Conservation (phyloP, 1,284 basidiomycete species). For the Ganoderma lingzhi region DNA sequence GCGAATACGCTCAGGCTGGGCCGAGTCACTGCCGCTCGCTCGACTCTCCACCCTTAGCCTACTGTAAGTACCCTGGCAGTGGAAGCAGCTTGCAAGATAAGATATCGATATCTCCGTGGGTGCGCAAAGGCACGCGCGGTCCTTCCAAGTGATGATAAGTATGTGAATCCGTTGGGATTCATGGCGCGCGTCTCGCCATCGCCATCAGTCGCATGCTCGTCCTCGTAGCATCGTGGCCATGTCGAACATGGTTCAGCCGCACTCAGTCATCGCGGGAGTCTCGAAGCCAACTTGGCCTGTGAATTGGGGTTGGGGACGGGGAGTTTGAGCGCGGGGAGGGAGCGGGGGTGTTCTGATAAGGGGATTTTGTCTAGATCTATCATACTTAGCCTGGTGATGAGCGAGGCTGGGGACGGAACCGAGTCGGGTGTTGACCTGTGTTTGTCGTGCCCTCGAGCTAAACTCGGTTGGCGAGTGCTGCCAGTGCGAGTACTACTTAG, state of each 20-base stretch:
- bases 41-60: neutral
- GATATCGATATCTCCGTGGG: neutral
- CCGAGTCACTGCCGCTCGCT: neutral
- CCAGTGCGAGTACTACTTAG: no score
- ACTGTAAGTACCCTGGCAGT: no score
- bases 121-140: neutral
- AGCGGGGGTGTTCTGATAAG: constrained; percentile 11
- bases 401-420: constrained; percentile 20
- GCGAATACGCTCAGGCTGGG: neutral
- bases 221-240: constrained; percentile 5
- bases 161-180: neutral
- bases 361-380: neutral
- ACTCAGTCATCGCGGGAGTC: neutral
- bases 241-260: neutral
- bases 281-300: neutral
- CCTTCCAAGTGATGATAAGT: constrained; percentile 10
- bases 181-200: neutral
- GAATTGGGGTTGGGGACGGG: neutral
- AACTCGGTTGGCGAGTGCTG: constrained; percentile 21
- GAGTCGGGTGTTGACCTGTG: constrained; percentile 29
- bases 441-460: constrained; percentile 27
- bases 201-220: neutral
- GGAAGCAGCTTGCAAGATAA: neutral
- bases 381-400: neutral
- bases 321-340: constrained; percentile 3